phyloP scores from a whole-genome alignment of 441 rosid species.

The Euphorbia corollata region DNA sequence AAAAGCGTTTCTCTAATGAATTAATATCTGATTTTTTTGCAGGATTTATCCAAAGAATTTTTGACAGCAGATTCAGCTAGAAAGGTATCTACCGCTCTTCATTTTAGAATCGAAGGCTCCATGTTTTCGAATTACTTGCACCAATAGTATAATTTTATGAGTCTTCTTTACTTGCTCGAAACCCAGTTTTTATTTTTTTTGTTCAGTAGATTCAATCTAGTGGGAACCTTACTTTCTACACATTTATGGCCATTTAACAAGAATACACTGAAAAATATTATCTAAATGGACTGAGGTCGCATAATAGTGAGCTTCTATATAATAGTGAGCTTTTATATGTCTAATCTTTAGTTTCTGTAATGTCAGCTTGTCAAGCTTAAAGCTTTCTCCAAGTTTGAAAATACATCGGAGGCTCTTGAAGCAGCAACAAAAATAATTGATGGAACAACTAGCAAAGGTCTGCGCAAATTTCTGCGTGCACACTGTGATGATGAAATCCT shows the following conservation, averaged over 20 bases:
- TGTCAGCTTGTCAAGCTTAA: constrained; percentile 61
- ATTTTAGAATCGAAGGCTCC: too few species aligned
- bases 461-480: constrained; percentile 59
- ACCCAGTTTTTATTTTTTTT: too few species aligned
- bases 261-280: neutral
- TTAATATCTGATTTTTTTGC: constrained; percentile 11
- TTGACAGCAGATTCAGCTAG: constrained; percentile 49
- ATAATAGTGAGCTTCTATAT: neutral
- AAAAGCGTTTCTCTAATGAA: neutral
- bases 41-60: constrained; percentile 70
- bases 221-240: neutral
- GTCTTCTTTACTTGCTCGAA: neutral
- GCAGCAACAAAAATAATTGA: constrained; percentile 63
- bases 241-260: neutral
- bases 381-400: constrained; percentile 80
- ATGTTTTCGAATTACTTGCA: too few species aligned
- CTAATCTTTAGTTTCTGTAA: constrained; percentile 9
- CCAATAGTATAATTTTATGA: too few species aligned
- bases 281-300: neutral
- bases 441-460: constrained; percentile 58
- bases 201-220: neutral
- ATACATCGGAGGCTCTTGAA: constrained; percentile 81
- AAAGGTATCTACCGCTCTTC: constrained; percentile 33
- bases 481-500: constrained; percentile 63
- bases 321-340: too few species aligned